Evolutionary conservation across 2,329 filamentous ascomycete species (phyloP).

Genomic region (Aspergillus sclerotialis): DNA sequence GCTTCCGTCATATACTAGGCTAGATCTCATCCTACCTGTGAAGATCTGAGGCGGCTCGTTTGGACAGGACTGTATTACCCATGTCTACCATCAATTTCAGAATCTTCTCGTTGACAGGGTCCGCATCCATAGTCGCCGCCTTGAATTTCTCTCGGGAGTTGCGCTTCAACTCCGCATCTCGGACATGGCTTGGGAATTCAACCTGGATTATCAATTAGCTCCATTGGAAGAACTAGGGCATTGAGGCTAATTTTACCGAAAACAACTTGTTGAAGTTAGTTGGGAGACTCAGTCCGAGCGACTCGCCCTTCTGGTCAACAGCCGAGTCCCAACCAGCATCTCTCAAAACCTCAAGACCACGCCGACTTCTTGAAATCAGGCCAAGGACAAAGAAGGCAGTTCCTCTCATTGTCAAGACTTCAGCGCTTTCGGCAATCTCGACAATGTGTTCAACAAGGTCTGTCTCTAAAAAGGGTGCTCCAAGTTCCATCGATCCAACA

Average conservation of each 20-base stretch:
- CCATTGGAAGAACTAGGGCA: no score
- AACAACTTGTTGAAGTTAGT: conserved; percentile 71
- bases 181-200: conserved; percentile 31
- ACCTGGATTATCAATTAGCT: conserved; percentile 13
- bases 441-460: conserved; percentile 86
- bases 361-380: conserved; percentile 81
- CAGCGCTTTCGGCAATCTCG: conserved; percentile 76
- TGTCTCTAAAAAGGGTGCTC: conserved; percentile 83
- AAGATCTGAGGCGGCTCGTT: conserved; percentile 76
- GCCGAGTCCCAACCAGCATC: conserved; percentile 92
- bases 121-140: conserved; percentile 52
- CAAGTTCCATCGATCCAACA: conserved; percentile 95
- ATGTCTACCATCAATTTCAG: conserved; percentile 79
- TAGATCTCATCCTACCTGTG: conserved; percentile 41
- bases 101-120: conserved; percentile 65
- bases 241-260: conserved; percentile 52
- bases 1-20: neutral
- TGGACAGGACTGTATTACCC: conserved; percentile 87
- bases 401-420: conserved; percentile 86
- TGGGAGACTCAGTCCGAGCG: conserved; percentile 82
- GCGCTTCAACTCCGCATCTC: conserved; percentile 38
- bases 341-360: conserved; percentile 84
- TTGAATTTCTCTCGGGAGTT: conserved; percentile 42
- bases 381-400: conserved; percentile 96
- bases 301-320: conserved; percentile 72